phyloP scores from a whole-genome alignment of 1,284 basidiomycete genomes.

The Naganishia sp. region DNA sequence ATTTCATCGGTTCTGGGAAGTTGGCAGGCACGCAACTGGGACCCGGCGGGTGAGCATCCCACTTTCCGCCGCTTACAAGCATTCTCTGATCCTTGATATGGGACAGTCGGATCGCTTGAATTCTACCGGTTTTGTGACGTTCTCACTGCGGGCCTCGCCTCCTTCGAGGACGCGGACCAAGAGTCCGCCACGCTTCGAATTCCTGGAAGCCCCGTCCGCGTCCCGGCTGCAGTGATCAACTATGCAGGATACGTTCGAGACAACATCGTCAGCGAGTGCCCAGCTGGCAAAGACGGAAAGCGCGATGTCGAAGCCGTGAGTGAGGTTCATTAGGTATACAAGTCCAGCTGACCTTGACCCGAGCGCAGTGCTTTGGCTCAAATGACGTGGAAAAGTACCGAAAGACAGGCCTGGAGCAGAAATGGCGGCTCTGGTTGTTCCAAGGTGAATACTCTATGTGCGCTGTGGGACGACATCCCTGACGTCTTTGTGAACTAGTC shows the following conservation, averaged over 20 bases:
- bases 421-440: constrained; percentile 86
- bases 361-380: constrained; percentile 79
- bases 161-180: constrained; percentile 50
- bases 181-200: constrained; percentile 51
- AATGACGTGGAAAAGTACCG: constrained; percentile 69
- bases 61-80: neutral
- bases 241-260: constrained; percentile 75
- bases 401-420: constrained; percentile 64
- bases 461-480: constrained; percentile 33
- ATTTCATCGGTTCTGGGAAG: constrained; percentile 34
- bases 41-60: constrained; percentile 58
- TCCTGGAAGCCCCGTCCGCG: constrained; percentile 31
- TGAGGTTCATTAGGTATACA: neutral
- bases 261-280: constrained; percentile 66
- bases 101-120: constrained; percentile 16
- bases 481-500: constrained; percentile 36
- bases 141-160: constrained; percentile 54
- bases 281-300: constrained; percentile 51
- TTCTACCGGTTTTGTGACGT: constrained; percentile 74
- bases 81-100: too few relatives aligned
- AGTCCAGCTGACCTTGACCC: neutral
- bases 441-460: constrained; percentile 55
- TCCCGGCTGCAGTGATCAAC: constrained; percentile 62
- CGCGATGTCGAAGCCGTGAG: constrained; percentile 64
- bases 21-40: constrained; percentile 75